Evolutionary conservation across 768 basidiomycete genomes (phyloP).

Genomic region (Leccinellum luteum): DNA sequence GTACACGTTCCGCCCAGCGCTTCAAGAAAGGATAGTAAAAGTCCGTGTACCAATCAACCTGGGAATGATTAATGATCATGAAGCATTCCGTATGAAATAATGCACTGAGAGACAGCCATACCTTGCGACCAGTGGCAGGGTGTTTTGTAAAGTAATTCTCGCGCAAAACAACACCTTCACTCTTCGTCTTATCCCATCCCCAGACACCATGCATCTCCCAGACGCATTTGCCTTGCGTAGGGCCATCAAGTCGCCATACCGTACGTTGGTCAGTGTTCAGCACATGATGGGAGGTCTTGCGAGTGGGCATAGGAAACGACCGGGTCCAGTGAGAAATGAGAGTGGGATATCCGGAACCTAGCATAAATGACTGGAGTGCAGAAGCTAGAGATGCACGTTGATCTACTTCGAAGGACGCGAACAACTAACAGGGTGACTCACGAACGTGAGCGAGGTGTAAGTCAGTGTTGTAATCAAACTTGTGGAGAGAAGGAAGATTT

Average conservation of each 20-base stretch:
- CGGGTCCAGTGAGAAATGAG: conserved; percentile 75
- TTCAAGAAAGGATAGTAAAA: conserved; percentile 78
- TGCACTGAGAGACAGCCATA: conserved; percentile 21
- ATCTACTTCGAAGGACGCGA: background rate
- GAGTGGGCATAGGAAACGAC: conserved; percentile 88
- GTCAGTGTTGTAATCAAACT: conserved; percentile 93
- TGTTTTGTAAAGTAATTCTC: conserved; percentile 83
- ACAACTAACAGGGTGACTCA: conserved; percentile 37
- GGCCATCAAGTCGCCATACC: conserved; percentile 74
- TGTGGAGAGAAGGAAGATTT: conserved; percentile 73
- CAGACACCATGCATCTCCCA: conserved; percentile 96
- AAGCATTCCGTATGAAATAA: background rate
- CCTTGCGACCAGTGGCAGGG: conserved; percentile 62
- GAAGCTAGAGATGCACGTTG: conserved; percentile 49
- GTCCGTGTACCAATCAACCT: conserved; percentile 87
- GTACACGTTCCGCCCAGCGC: conserved; percentile 63
- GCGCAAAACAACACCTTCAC: conserved; percentile 70
- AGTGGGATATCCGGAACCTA: conserved; percentile 88
- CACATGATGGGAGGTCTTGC: conserved; percentile 51
- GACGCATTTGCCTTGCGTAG: conserved; percentile 67
- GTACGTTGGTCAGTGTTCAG: conserved; percentile 60
- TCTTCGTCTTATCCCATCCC: conserved; percentile 72
- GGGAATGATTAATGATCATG: background rate
- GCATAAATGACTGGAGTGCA: conserved; percentile 83
- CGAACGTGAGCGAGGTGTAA: conserved; percentile 80